Evolutionary conservation across 2,329 filamentous ascomycete genomes (phyloP), one percentile per base, ranked within the genome.

Genomic region (Penicillium hesseltinei): DNA sequence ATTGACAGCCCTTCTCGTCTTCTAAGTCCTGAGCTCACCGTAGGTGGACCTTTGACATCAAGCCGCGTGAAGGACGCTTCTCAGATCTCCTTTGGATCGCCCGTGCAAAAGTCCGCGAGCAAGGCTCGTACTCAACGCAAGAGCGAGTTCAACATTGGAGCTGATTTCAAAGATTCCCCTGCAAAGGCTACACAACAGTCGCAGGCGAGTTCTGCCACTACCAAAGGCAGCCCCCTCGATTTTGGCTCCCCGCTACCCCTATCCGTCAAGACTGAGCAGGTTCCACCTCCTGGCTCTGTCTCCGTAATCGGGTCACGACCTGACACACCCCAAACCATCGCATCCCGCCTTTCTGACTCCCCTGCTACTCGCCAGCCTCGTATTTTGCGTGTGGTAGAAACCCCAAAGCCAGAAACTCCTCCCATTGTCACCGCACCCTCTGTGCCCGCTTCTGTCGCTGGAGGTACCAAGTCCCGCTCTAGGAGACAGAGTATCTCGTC

Each of bases 341-440:
- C 69, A 15, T 76, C 75, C 21, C 73, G 75, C 6, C 53, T 66
- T 23, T 76, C 74, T 11, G 75, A 77, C 53, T 74, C 75, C 9
- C 69, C 75, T 11, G 69, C 61, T 29, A 67, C 71, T 43, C 75
- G 75, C 40, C 73, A 76, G 39, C 75, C 82, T 19, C 74, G 81
- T 36, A 83, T 84, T n/a, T 66, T 86, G 51, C 80, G 83, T 25
- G 79, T 86, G 19, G 76, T 84, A 15, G 78, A 82, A 51, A 85
- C 83, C 0, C 81, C 81, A 0, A 85, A 82, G 65, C 73, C 75
- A 19, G 82, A 84, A 62, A 70, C 69, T 1, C 70, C 71, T 8
- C 66, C 70, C 21, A 68, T 71, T 29, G 44, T 60, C 38, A 69
- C 71, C 13, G 68, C 66, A 25, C 69, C 71, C n/a, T 73, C 73